Conservation (phyloP, 441 rosid species). For the Gossypium gossypioides region DNA sequence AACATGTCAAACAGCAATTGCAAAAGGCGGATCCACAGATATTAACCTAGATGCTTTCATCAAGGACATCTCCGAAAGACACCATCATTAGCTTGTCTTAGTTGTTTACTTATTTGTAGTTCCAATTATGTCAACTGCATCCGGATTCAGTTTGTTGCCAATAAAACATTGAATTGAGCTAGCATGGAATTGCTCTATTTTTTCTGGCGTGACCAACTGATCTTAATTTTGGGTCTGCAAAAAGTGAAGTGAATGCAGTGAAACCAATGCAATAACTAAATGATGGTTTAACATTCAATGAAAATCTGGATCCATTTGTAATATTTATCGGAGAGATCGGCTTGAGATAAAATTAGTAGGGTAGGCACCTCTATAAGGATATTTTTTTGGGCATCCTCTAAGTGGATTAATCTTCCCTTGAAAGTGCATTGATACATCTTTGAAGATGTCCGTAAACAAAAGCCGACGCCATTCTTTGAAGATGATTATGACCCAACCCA, state of each 20-base stretch:
- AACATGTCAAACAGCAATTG: constrained; percentile 16
- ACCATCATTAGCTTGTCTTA: neutral
- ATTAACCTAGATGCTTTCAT: constrained; percentile 27
- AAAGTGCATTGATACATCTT: no score
- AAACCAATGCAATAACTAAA: neutral
- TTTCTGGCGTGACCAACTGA: no score
- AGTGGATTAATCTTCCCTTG: no score
- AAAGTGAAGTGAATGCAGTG: neutral
- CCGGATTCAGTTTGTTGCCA: neutral
- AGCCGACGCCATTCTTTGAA: neutral
- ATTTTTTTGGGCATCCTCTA: no score
- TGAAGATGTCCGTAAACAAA: neutral
- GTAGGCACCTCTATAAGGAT: neutral
- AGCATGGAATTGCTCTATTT: neutral
- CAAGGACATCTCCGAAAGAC: constrained; percentile 14
- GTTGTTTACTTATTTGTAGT: neutral
- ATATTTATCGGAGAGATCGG: neutral
- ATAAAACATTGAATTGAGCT: neutral
- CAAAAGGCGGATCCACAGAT: constrained; percentile 27
- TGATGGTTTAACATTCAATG: neutral
- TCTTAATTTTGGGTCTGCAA: neutral
- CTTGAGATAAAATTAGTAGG: neutral
- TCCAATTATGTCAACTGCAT: neutral
- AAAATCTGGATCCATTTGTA: neutral
- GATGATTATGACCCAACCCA: neutral